A percentile compares a stretch with the other conserved stretches of the same genome.
Evolutionary conservation across 345 rosid species (phyloP).

Genomic region (Boechera retrofracta): DNA sequence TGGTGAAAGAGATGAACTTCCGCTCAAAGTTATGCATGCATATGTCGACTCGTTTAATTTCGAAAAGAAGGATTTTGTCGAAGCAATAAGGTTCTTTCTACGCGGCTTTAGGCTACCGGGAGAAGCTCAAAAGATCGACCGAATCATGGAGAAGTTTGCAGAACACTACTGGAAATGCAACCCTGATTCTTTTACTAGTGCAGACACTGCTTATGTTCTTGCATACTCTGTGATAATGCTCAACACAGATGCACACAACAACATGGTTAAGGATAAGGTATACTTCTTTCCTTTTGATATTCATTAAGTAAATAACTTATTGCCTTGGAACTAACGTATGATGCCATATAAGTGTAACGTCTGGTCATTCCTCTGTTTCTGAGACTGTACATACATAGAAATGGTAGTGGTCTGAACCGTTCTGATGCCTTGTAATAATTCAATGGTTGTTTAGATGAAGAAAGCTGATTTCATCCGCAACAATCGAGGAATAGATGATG

Average conservation of each 20-base stretch:
- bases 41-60: conserved; percentile 91
- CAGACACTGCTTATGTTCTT: conserved; percentile 96
- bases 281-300: conserved; percentile 13
- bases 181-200: conserved; percentile 89
- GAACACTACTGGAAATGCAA: conserved; percentile 96
- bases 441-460: conserved; percentile 70
- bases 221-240: conserved; percentile 98
- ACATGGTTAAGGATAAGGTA: conserved; percentile 98
- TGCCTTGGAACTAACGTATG: not conserved
- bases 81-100: conserved; percentile 88
- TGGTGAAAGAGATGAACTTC: conserved; percentile 93
- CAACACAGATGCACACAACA: conserved; percentile 97
- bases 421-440: conserved; percentile 46
- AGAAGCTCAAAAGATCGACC: conserved; percentile 97
- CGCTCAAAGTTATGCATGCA: conserved; percentile 97
- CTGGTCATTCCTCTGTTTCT: conserved; percentile 15
- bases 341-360: not conserved
- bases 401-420: not conserved
- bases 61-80: conserved; percentile 76
- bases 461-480: conserved; percentile 94
- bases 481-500: too few relatives aligned
- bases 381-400: conserved; percentile 6
- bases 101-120: conserved; percentile 96
- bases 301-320: not conserved
- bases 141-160: conserved; percentile 98